Conservation (phyloP, 129 eudicot species). For the Pseudognaphalium luteoalbum region DNA sequence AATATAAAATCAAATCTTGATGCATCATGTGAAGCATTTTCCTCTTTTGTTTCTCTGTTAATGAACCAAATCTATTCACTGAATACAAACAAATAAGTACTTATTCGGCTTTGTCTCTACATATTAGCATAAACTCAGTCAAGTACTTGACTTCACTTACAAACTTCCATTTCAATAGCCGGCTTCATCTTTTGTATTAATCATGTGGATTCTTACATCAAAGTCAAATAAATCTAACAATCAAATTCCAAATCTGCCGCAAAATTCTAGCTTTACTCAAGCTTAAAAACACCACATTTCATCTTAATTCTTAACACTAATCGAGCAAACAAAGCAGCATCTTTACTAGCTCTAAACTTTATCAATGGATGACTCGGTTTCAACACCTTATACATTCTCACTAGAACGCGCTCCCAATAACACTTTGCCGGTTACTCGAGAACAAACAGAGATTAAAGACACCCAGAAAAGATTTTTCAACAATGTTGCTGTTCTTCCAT, state of each 20-base stretch:
- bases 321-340: not conserved
- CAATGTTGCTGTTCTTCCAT: constrained; percentile 33
- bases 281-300: constrained; percentile 20
- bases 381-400: constrained; percentile 33
- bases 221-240: not conserved
- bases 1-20: no score
- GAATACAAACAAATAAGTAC: not conserved
- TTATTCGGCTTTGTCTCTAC: not conserved
- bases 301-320: not conserved
- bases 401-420: constrained; percentile 27
- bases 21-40: no score
- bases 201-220: not conserved
- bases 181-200: not conserved
- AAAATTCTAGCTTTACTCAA: not conserved
- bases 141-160: not conserved
- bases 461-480: constrained; percentile 14
- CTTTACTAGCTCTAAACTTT: not conserved
- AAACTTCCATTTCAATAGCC: not conserved
- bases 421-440: constrained; percentile 21
- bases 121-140: not conserved
- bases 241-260: constrained; percentile 18
- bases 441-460: constrained; percentile 19
- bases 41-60: not conserved
- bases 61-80: not conserved
- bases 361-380: constrained; percentile 47